Evolutionary conservation across 2,329 filamentous ascomycete genomes (phyloP).

Genomic region (Drechslerella stenobrocha): DNA sequence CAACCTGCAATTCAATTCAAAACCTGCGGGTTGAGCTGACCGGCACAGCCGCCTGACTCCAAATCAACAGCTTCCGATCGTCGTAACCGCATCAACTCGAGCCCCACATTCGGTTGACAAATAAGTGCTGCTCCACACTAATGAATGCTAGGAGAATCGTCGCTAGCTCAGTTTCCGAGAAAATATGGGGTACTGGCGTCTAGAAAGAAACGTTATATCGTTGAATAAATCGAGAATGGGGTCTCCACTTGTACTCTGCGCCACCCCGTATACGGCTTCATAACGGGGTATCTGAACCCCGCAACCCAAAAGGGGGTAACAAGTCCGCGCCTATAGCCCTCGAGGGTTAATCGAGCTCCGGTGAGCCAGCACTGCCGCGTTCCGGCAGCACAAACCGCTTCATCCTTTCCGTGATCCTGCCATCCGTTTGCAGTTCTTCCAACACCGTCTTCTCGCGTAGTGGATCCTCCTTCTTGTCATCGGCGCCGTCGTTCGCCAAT

Average conservation of each 20-base stretch:
- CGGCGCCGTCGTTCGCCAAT: constrained; percentile 16
- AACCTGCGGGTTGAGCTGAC: background rate
- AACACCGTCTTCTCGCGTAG: constrained; percentile 40
- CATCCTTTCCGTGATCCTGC: constrained; percentile 47
- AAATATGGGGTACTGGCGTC: constrained; percentile 27
- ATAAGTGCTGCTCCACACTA: constrained; percentile 36
- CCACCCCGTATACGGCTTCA: no score
- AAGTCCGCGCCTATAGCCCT: background rate
- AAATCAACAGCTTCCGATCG: constrained; percentile 25
- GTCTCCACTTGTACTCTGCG: background rate
- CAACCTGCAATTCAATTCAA: background rate
- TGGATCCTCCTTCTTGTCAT: constrained; percentile 45
- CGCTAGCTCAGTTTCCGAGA: constrained; percentile 31
- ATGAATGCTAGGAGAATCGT: constrained; percentile 8
- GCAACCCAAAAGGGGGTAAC: no score
- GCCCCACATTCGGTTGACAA: constrained; percentile 44
- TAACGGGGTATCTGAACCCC: no score
- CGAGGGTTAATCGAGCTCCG: constrained; percentile 29
- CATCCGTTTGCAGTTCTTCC: constrained; percentile 42
- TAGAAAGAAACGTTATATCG: constrained; percentile 14
- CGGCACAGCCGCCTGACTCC: constrained; percentile 41
- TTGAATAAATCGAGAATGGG: background rate
- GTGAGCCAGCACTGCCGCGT: constrained; percentile 21
- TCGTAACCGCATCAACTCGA: constrained; percentile 36
- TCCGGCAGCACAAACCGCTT: constrained; percentile 47